Base-by-base conservation (phyloP, 345 rosid species). In the Eucalyptus cladocalyx region DNA sequence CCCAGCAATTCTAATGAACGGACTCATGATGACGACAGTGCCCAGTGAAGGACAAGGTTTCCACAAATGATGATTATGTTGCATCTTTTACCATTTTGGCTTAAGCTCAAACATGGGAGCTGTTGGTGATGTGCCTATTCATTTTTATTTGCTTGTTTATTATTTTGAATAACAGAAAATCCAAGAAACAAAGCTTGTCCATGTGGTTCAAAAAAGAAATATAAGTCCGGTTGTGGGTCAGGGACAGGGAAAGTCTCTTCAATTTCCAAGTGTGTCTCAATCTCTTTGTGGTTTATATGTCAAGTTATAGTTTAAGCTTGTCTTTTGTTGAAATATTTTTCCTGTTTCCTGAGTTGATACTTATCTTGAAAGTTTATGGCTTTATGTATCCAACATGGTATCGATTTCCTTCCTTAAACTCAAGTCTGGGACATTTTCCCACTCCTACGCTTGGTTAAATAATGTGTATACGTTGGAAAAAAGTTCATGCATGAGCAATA, bases 171-270 rank as follows among this genome's bases (percentile, higher is more conserved):
- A 88, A 91, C 93, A 94, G 95, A 95, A 94, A 92, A 92, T 97
- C 90, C 97, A n/a, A 94, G 97, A 93, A 97, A 95, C 91, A 94
- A 95, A 90, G 86, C 90, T 26, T 97, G 99, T 88, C 95, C 96
- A 45, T 97, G 98, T 88, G 99, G 99, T 85, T 97, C 98, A 43
- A 96, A 93, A 95, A 97, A 94, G 95, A 97, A 97, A 92, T 92
- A 96, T 93, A 97, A 96, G 92, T 92, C 99, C 65, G 94, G 98
- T 90, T 97, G 99, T 88, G 98, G 98, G 89, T 89, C 98, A 88
- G 96, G 90, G 37, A 65, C 93, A 28, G 94, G 94, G 90, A 95
- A 94, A 92, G 80, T 96, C 89, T 90, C 94, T 45, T 76, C 92
- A 26, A 95, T 92, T 87, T 86, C 93, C 40, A 91, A 91, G 99